Conservation (phyloP, 352 stramenopile genomes). For the Pythium insidiosum region DNA sequence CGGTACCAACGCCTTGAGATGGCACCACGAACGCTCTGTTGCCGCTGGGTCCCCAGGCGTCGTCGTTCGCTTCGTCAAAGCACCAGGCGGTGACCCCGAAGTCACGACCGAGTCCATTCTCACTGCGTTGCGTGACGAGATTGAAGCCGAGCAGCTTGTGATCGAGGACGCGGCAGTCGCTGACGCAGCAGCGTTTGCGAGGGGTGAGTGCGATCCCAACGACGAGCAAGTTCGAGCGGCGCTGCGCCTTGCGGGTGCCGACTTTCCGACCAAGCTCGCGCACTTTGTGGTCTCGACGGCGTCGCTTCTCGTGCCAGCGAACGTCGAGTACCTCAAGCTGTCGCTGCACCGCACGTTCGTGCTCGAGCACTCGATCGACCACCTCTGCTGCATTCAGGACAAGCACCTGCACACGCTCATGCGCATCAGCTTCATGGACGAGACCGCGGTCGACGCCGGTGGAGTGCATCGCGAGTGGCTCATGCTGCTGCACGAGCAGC, state of each 20-base stretch:
- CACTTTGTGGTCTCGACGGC: constrained; percentile 70
- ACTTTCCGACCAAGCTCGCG: constrained; percentile 69
- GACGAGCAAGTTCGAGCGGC: background rate
- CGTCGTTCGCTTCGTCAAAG: too few relatives aligned
- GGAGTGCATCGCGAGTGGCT: constrained; percentile 92
- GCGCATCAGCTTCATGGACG: constrained; percentile 84
- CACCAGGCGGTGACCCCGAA: too few relatives aligned
- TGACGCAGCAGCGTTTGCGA: too few relatives aligned
- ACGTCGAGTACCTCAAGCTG: constrained; percentile 61
- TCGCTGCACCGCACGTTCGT: constrained; percentile 54
- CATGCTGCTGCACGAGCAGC: constrained; percentile 58
- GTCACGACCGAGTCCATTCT: too few relatives aligned
- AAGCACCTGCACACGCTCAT: constrained; percentile 61
- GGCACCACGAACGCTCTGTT: too few relatives aligned
- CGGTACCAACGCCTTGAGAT: too few relatives aligned
- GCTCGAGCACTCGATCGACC: constrained; percentile 64
- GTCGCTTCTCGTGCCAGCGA: constrained; percentile 46
- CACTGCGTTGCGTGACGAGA: too few relatives aligned
- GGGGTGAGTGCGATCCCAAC: too few relatives aligned
- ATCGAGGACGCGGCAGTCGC: too few relatives aligned
- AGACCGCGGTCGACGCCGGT: constrained; percentile 80
- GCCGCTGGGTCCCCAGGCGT: too few relatives aligned
- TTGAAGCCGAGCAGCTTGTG: too few relatives aligned
- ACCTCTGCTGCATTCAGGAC: constrained; percentile 46
- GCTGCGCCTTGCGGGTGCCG: constrained; percentile 19